Evolutionary conservation across 352 stramenopile species (phyloP).

Genomic region (Phytophthora uliginosa): DNA sequence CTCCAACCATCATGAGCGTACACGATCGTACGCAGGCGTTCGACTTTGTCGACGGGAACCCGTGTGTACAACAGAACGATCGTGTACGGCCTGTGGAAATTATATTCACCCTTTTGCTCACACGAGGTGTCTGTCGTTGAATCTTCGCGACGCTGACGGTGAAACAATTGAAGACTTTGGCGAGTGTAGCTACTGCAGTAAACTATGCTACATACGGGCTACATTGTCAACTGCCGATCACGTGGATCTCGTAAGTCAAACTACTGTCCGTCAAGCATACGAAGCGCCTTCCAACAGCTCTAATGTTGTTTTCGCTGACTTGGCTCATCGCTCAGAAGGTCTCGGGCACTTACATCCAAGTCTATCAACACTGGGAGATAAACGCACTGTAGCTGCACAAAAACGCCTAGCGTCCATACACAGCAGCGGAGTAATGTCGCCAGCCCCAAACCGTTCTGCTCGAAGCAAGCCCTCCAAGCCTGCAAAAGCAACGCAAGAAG

Average conservation of each 20-base stretch:
- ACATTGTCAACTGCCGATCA: background rate
- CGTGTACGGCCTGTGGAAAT: background rate
- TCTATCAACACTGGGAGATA: too few relatives aligned
- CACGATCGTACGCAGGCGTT: conserved; percentile 11
- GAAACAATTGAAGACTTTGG: background rate
- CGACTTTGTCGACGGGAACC: conserved; percentile 1
- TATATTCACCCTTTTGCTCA: background rate
- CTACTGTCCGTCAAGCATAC: background rate
- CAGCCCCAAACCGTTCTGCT: too few relatives aligned
- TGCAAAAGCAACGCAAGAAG: background rate
- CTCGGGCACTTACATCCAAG: too few relatives aligned
- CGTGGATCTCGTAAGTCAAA: background rate
- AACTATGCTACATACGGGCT: background rate
- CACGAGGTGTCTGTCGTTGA: background rate
- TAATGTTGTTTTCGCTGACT: too few relatives aligned
- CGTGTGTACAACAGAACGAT: background rate
- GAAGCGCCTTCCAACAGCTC: background rate
- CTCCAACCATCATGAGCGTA: conserved; percentile 16
- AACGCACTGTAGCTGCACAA: too few relatives aligned
- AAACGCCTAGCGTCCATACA: too few relatives aligned
- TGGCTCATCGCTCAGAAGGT: too few relatives aligned
- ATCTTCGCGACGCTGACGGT: background rate
- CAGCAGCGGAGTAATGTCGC: too few relatives aligned
- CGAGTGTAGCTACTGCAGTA: background rate
- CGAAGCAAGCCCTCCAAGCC: too few relatives aligned